These are phyloP conservation scores for Primulina huaijiensis DNA, from an alignment of 257 asterid species.

Conservation along the genomic window DNA sequence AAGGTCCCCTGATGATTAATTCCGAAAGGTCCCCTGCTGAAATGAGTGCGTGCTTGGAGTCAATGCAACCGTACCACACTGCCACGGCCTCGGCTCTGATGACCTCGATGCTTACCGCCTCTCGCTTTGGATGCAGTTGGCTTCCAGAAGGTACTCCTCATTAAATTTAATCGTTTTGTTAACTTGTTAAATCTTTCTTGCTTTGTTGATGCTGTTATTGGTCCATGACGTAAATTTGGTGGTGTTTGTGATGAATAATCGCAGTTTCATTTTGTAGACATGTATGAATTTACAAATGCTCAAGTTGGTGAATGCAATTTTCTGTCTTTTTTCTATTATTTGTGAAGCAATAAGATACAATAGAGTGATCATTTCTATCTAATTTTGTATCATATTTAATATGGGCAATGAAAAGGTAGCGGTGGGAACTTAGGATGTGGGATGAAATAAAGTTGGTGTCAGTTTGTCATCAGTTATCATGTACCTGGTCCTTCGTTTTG, in stretches of 20 bases:
- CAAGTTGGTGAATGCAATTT: not conserved
- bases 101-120: slow-evolving; percentile 86
- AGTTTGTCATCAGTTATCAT: not conserved
- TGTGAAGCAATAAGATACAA: not conserved
- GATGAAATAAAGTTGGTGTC: not conserved
- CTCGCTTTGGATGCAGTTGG: slow-evolving; percentile 74
- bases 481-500: not conserved
- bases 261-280: not conserved
- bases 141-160: slow-evolving; percentile 73
- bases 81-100: slow-evolving; percentile 93
- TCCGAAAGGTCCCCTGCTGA: slow-evolving; percentile 59
- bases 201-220: not conserved
- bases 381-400: not conserved
- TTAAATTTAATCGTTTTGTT: not conserved
- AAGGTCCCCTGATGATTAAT: no score
- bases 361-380: not conserved
- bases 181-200: not conserved
- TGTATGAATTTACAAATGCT: slow-evolving; percentile 7
- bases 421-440: not conserved
- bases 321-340: not conserved
- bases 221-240: not conserved
- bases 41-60: slow-evolving; percentile 77
- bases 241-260: slow-evolving; percentile 1
- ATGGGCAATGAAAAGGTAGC: not conserved
- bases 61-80: slow-evolving; percentile 80